These are phyloP conservation scores for Spirogloea muscicola DNA, from an alignment of 139 green algal genomes.

Conservation along the genomic window DNA sequence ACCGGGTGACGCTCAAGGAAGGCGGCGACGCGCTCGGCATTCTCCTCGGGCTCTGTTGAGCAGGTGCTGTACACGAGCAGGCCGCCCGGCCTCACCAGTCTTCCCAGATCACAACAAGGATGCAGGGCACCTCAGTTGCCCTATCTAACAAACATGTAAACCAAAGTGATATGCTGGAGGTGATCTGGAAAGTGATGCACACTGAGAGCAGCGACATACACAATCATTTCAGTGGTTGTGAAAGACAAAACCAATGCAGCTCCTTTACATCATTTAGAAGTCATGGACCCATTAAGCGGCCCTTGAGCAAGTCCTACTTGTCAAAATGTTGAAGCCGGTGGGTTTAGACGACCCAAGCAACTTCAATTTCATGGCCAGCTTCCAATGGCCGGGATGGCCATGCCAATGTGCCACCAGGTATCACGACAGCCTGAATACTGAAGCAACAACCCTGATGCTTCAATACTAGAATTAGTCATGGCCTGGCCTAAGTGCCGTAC, in stretches of 20 bases:
- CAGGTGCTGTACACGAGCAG: slow-evolving; percentile 89
- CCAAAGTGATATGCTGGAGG: neutral
- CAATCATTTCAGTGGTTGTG: neutral
- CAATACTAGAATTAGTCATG: neutral
- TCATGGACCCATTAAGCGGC: too few relatives aligned
- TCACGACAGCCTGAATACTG: too few relatives aligned
- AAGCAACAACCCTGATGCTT: neutral
- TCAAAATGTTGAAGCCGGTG: too few relatives aligned
- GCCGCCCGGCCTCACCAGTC: slow-evolving; percentile 70
- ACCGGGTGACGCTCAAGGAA: slow-evolving; percentile 53
- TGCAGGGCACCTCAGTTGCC: neutral
- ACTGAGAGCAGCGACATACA: neutral
- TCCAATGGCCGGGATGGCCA: too few relatives aligned
- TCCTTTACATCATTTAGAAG: neutral
- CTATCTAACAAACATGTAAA: neutral
- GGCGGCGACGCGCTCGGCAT: slow-evolving; percentile 47
- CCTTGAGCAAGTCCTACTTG: too few relatives aligned
- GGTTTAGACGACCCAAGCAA: neutral
- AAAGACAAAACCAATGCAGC: neutral
- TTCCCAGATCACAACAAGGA: neutral
- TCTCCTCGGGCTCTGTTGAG: slow-evolving; percentile 65
- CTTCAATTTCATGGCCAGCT: neutral
- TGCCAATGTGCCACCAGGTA: too few relatives aligned
- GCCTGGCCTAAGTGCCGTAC: neutral
- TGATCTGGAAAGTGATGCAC: neutral